phyloP scores from a whole-genome alignment of 805 yeast species.

The Geotrichum ghanense region DNA sequence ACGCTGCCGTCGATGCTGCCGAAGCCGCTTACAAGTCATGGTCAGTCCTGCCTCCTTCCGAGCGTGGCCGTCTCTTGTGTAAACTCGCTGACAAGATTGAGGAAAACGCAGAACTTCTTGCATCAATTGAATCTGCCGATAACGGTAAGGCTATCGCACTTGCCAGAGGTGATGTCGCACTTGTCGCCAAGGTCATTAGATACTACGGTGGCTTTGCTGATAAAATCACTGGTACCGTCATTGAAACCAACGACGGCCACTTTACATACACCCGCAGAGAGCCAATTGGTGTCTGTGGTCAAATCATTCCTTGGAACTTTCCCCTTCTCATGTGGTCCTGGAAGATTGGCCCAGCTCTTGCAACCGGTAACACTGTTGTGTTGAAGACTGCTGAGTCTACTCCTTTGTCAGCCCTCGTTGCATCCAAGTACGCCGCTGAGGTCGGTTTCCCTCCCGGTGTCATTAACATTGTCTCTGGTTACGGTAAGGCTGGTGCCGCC shows the following conservation, averaged over 20 bases:
- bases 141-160: slow-evolving; percentile 59
- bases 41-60: slow-evolving; percentile 54
- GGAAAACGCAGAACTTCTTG: slow-evolving; percentile 54
- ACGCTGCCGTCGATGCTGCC: slow-evolving; percentile 76
- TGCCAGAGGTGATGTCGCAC: slow-evolving; percentile 37
- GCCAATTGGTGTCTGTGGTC: slow-evolving; percentile 51
- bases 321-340: slow-evolving; percentile 59
- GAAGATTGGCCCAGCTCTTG: slow-evolving; percentile 71
- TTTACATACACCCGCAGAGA: slow-evolving; percentile 57
- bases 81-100: slow-evolving; percentile 71
- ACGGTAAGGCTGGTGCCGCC: slow-evolving; percentile 55
- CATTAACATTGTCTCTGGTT: slow-evolving; percentile 55
- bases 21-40: slow-evolving; percentile 58
- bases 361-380: slow-evolving; percentile 60
- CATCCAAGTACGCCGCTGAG: slow-evolving; percentile 41
- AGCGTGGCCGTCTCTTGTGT: slow-evolving; percentile 48
- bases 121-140: slow-evolving; percentile 73
- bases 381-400: slow-evolving; percentile 63
- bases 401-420: slow-evolving; percentile 50
- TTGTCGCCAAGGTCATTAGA: slow-evolving; percentile 41
- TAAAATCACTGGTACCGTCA: slow-evolving; percentile 45
- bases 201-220: slow-evolving; percentile 66
- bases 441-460: slow-evolving; percentile 68
- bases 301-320: slow-evolving; percentile 59
- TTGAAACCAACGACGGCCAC: slow-evolving; percentile 45